Base-by-base conservation (phyloP, 1,284 basidiomycete species). In the Leccinum fallax region DNA sequence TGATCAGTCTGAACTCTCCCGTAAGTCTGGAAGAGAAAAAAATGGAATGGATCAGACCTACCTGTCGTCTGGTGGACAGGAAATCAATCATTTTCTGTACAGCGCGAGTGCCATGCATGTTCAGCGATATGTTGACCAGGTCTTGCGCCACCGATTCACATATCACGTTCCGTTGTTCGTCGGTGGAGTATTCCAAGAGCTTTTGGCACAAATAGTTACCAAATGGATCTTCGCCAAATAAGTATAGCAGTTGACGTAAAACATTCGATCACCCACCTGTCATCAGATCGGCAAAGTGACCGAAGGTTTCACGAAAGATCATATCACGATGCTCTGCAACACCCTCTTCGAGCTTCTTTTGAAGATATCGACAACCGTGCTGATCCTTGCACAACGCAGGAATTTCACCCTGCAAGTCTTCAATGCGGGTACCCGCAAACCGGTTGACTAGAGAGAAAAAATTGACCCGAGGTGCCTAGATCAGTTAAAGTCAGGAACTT, bases 1-100 rank as follows among this genome's bases (percentile, higher is more conserved):
- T 84, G 81, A 84, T 92, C 89, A 85, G 89, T 81, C 88, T 92
- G 83, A 72, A 73, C 71, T 76, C 75, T 63, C 66, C 70, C 65
- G 80, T 82, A 76, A 82, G 79, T 78, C 74, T 71, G 76, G 77
- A 74, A 74, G 70, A 74, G 69, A 65, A 71, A 62, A 49, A 66
- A 53, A 24, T 24, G 38, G 63, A 46, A 40, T 52, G 65, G 64
- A 76, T 67, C 62, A 65, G 66, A 87, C 89, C 84, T 80, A 81
- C 91, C 89, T 95, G 94, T 73, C 95, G 85, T 69, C 93, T 89
- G 62, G 93, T 95, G n/a, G 95, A 96, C 72, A 99, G 81, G 81
- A 98, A 99, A 79, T 99, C 97, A 68, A 99, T 98, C 95, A 98
- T 99, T 84, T 99, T 99, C 81, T 99, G 97, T 59, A 99, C 97